A percentile compares a stretch with the other conserved stretches of the same genome.
phyloP scores from a whole-genome alignment of 371 early-diverging fungal genomes.

The Saksenaea vasiformis region DNA sequence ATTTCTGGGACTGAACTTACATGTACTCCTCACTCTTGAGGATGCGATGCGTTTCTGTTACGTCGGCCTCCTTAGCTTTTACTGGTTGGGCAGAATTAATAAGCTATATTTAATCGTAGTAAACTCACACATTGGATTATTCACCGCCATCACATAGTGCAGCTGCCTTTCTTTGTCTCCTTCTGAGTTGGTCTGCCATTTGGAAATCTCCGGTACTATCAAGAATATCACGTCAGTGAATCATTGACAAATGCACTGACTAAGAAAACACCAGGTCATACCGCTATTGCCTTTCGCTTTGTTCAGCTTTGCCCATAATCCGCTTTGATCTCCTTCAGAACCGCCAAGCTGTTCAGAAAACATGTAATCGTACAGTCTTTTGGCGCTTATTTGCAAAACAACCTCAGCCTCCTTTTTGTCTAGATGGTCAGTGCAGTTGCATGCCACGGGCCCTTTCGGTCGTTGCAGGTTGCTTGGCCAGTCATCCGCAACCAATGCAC shows the following conservation, averaged over 20 bases:
- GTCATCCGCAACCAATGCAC: not conserved
- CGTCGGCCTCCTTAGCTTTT: conserved; percentile 57
- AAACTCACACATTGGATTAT: conserved; percentile 50
- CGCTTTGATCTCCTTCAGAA: conserved; percentile 7
- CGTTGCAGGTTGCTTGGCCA: conserved; percentile 18
- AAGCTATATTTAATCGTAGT: not conserved
- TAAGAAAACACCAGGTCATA: conserved; percentile 10
- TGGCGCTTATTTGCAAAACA: conserved; percentile 50
- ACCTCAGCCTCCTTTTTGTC: conserved; percentile 61
- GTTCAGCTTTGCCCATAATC: conserved; percentile 51
- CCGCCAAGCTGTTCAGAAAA: conserved; percentile 47
- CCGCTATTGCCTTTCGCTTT: conserved; percentile 38
- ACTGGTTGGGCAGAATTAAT: conserved; percentile 16
- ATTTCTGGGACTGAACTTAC: conserved; percentile 9
- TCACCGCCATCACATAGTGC: conserved; percentile 58
- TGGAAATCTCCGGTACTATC: conserved; percentile 21
- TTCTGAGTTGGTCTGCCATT: conserved; percentile 23
- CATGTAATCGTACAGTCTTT: conserved; percentile 54
- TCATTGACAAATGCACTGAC: not conserved
- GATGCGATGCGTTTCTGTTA: conserved; percentile 52
- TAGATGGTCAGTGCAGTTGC: conserved; percentile 68
- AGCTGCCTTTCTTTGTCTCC: conserved; percentile 35
- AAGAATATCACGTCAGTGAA: not conserved
- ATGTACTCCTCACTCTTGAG: conserved; percentile 36
- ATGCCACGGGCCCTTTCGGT: conserved; percentile 52